Evolutionary conservation across 2,329 filamentous ascomycete genomes (phyloP).

Genomic region (Penicillium sp.): DNA sequence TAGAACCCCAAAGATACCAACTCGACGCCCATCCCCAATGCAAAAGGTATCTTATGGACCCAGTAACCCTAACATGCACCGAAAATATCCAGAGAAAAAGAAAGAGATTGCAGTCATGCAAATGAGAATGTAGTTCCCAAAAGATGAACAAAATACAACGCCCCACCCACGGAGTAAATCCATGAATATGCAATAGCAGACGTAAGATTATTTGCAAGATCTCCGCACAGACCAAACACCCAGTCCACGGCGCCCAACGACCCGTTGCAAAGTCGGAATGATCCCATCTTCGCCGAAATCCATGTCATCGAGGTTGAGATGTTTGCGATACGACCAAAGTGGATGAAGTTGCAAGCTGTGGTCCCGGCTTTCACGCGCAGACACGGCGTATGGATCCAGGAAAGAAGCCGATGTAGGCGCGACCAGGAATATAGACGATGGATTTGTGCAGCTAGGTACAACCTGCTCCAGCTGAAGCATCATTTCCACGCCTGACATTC

Average conservation of each 20-base stretch:
- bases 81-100: constrained; percentile 9
- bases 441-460: constrained; percentile 31
- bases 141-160: neutral
- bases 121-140: neutral
- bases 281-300: constrained; percentile 52
- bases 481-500: constrained; percentile 44
- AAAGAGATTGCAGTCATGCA: constrained; percentile 3
- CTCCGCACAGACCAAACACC: constrained; percentile 48
- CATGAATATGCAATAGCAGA: neutral
- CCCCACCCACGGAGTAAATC: neutral
- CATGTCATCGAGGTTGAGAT: constrained; percentile 53
- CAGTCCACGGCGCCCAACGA: constrained; percentile 50
- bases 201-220: constrained; percentile 24
- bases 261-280: constrained; percentile 43
- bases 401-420: constrained; percentile 47
- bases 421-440: constrained; percentile 42
- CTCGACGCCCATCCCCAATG: constrained; percentile 6
- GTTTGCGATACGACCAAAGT: constrained; percentile 46
- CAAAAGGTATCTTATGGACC: constrained; percentile 5
- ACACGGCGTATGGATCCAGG: constrained; percentile 38
- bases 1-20: neutral
- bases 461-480: constrained; percentile 37
- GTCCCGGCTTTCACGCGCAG: constrained; percentile 3
- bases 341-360: constrained; percentile 35
- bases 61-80: neutral